A percentile compares a stretch with the other conserved stretches of the same genome.
Evolutionary conservation across 2,329 filamentous ascomycete species (phyloP).

Genomic region (Capronia coronata): DNA sequence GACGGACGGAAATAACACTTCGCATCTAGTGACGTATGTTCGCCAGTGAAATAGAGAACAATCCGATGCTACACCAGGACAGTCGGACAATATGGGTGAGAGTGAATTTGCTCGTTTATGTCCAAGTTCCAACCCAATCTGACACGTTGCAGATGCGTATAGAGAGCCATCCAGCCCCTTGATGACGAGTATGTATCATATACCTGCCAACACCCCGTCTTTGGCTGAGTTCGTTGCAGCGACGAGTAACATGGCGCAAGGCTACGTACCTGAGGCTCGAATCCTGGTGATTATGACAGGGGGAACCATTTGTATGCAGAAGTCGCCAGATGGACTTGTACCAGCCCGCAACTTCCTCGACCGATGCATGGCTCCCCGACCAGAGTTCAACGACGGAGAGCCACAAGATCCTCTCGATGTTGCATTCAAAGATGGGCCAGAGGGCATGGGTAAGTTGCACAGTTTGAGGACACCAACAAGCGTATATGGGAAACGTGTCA

Average conservation of each 20-base stretch:
- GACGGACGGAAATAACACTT: no score
- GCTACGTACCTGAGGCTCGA: constrained; percentile 58
- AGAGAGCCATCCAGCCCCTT: constrained; percentile 11
- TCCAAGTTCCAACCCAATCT: not conserved
- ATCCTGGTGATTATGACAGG: constrained; percentile 89
- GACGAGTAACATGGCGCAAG: constrained; percentile 13
- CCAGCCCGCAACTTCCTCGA: constrained; percentile 76
- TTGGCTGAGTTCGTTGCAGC: constrained; percentile 4
- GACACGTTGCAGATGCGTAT: constrained; percentile 5
- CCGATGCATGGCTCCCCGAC: constrained; percentile 71
- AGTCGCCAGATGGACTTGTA: constrained; percentile 69
- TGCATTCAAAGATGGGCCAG: constrained; percentile 45
- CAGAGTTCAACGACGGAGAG: constrained; percentile 76
- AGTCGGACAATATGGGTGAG: constrained; percentile 5
- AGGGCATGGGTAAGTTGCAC: constrained; percentile 45
- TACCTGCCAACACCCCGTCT: not conserved
- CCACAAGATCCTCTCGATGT: constrained; percentile 51
- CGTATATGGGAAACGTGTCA: constrained; percentile 70
- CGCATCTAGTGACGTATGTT: not conserved
- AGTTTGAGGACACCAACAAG: constrained; percentile 74
- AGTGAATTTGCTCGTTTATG: not conserved
- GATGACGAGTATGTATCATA: constrained; percentile 11
- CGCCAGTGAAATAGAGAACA: not conserved
- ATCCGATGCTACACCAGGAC: not conserved
- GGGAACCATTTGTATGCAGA: constrained; percentile 77